Evolutionary conservation across 345 rosid genomes (phyloP), one percentile per base, ranked within the genome.

Genomic region (Populus deltoides): DNA sequence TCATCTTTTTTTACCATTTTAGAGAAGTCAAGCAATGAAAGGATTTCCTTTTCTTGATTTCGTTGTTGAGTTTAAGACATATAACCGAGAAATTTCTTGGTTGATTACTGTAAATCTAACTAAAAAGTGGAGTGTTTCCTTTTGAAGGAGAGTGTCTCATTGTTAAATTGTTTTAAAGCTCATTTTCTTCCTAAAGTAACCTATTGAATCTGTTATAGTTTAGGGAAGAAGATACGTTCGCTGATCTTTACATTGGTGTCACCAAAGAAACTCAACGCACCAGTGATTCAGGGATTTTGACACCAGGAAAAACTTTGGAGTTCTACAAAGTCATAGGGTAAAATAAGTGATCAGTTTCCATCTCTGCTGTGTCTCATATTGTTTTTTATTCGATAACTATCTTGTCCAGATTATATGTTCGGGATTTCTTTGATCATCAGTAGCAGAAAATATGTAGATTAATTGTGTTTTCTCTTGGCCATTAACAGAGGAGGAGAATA

Each of bases 271-370:
- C 73, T 27, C 9, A 29, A 18, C 41, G 31, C 59, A 22, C 68
- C 18, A 72, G 16, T 39, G 67, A 53, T 3, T 4, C 76, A 9
- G 45, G 29, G 33, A 41, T 24, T 29, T 69, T 49, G 18, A n/a
- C 10, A 59, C 45, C 68, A 69, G 49, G 61, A 49, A 68, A 43
- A 29, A 73, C 73, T 15, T 35, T 79, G 72, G 69, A 66, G 12
- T 74, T 73, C 66, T 79, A 79, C 59, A 71, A 71, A 71, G 86
- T 80, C 31, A 4, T 74, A 25, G 81, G 83, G 86, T 83, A 83
- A 77, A 68, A 78, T 38, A 22, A 33, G 45, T 36, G 11, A 39
- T 7, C 3, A 29, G 17, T 11, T 70, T 57, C 47, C 6, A 57
- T n/a, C 15, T 49, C 1, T 71, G n/a, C 29, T 16, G 47, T 53